These are phyloP conservation scores for Tetrapisispora phaffii DNA, from an alignment of 805 yeast species.

Conservation along the genomic window DNA sequence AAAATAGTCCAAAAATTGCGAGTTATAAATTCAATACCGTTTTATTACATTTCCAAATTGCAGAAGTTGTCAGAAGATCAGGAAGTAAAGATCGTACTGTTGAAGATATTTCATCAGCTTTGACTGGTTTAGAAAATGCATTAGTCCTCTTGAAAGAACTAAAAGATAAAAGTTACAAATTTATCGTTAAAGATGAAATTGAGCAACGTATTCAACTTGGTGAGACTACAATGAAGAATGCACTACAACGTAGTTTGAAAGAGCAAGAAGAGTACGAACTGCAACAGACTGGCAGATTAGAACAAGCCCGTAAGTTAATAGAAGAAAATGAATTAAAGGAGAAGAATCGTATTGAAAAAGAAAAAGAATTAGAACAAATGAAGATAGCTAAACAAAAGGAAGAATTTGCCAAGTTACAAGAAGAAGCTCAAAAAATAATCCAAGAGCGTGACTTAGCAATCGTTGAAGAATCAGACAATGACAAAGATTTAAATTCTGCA, in stretches of 20 bases:
- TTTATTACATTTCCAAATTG: conserved; percentile 73
- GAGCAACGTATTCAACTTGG: conserved; percentile 84
- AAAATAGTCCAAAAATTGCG: conserved; percentile 28
- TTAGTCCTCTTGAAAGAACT: conserved; percentile 49
- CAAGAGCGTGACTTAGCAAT: conserved; percentile 41
- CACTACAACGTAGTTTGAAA: conserved; percentile 57
- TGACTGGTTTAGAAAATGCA: conserved; percentile 51
- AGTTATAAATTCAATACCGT: conserved; percentile 70
- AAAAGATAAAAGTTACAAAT: conserved; percentile 43
- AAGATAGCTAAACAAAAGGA: conserved; percentile 41
- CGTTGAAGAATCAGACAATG: conserved; percentile 32
- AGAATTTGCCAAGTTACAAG: conserved; percentile 42
- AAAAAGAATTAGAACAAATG: conserved; percentile 39
- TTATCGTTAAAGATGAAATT: conserved; percentile 70
- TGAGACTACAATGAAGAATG: conserved; percentile 58
- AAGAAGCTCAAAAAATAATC: conserved; percentile 49
- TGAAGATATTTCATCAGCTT: conserved; percentile 49
- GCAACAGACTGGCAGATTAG: conserved; percentile 49
- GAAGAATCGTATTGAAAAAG: conserved; percentile 38
- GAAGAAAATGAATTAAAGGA: conserved; percentile 47
- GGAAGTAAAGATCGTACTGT: conserved; percentile 49
- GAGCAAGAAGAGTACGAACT: conserved; percentile 64
- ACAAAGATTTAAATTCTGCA: conserved; percentile 30
- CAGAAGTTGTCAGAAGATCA: conserved; percentile 65
- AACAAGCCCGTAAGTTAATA: conserved; percentile 58